Evolutionary conservation across 495 filamentous ascomycete species (phyloP).

Genomic region (Margaritispora aquatica): DNA sequence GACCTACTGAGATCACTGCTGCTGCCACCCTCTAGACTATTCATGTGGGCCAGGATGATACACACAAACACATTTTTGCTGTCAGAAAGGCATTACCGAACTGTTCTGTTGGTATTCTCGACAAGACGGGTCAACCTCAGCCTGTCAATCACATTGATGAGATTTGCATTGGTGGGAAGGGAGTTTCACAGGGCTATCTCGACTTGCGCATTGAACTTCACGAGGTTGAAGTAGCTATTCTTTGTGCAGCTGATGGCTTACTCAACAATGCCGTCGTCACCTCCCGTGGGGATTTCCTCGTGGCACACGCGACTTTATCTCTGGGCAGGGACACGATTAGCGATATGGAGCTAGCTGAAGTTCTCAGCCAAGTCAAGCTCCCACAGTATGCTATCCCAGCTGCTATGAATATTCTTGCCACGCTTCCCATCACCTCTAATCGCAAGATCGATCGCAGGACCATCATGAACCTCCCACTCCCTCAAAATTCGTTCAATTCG

Average conservation of each 20-base stretch:
- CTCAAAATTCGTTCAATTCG: not conserved
- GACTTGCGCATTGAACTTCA: constrained; percentile 43
- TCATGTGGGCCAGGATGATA: not conserved
- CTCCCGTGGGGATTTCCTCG: constrained; percentile 12
- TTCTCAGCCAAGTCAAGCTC: not conserved
- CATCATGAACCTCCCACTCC: not conserved
- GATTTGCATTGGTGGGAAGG: constrained; percentile 36
- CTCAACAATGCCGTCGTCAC: constrained; percentile 32
- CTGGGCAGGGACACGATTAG: not conserved
- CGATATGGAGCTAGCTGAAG: not conserved
- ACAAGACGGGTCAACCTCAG: constrained; percentile 29
- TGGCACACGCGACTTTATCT: constrained; percentile 4
- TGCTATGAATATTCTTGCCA: not conserved
- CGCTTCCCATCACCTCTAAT: not conserved
- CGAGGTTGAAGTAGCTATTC: constrained; percentile 38
- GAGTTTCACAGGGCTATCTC: constrained; percentile 35
- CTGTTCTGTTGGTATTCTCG: constrained; percentile 36
- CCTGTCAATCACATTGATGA: constrained; percentile 36
- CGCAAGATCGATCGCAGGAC: not conserved
- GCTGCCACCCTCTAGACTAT: not conserved
- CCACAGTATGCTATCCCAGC: not conserved
- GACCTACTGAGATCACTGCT: constrained; percentile 19
- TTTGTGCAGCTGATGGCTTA: constrained; percentile 21
- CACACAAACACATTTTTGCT: not conserved
- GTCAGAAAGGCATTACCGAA: constrained; percentile 32